These are phyloP conservation scores for Xanthoconium stramineum DNA, from an alignment of 768 basidiomycete species.

Conservation along the genomic window DNA sequence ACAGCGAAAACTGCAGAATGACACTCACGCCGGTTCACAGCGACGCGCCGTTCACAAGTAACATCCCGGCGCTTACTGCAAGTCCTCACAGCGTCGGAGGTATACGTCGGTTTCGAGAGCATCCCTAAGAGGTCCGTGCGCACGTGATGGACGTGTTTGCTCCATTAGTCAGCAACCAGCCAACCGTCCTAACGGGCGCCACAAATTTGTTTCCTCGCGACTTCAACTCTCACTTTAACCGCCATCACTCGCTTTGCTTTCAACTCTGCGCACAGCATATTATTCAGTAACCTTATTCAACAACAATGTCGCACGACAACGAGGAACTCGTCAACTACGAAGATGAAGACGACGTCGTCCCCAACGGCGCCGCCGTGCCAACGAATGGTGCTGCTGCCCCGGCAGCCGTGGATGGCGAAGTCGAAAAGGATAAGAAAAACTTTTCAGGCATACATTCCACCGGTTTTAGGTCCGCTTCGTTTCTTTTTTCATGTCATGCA, in stretches of 20 bases:
- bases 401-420: conserved; percentile 47
- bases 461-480: conserved; percentile 78
- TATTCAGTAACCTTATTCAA: conserved; percentile 22
- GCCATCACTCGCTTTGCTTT: conserved; percentile 16
- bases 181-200: conserved; percentile 15
- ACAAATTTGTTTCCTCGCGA: conserved; percentile 23
- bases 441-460: conserved; percentile 99
- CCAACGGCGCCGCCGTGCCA: conserved; percentile 51
- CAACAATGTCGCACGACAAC: conserved; percentile 75
- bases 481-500: conserved; percentile 2
- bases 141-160: conserved; percentile 10
- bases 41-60: not conserved
- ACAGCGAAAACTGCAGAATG: not conserved
- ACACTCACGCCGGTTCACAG: conserved; percentile 6
- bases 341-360: conserved; percentile 79
- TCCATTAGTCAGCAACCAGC: conserved; percentile 25
- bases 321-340: conserved; percentile 95
- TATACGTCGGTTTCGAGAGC: not conserved
- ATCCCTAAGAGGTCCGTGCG: conserved; percentile 26
- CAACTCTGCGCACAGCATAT: conserved; percentile 26
- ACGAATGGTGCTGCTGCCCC: conserved; percentile 48
- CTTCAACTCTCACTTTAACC: conserved; percentile 20
- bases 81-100: not conserved
- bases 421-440: conserved; percentile 90
- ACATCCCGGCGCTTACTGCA: conserved; percentile 3